phyloP scores from a whole-genome alignment of 2,329 filamentous ascomycete genomes.

The Sporothrix brasiliensis region DNA sequence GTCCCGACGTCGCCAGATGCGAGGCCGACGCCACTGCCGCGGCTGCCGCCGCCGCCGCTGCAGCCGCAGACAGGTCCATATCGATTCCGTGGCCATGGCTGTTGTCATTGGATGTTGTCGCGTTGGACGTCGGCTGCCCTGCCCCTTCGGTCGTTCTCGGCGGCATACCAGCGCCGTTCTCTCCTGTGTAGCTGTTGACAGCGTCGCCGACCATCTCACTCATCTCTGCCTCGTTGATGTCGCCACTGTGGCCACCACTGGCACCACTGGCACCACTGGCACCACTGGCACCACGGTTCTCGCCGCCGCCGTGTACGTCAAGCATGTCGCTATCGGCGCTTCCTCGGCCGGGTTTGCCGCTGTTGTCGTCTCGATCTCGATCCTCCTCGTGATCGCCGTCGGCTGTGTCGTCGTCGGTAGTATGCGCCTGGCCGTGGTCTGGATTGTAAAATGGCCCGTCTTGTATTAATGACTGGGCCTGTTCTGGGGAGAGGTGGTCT shows the following conservation, averaged over 20 bases:
- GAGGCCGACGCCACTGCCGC: slow-evolving; percentile 31
- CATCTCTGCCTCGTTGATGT: slow-evolving; percentile 37
- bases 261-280: slow-evolving; percentile 29
- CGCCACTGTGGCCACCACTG: slow-evolving; percentile 37
- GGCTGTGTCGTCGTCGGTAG: neutral
- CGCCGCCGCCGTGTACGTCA: neutral
- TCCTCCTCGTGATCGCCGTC: neutral
- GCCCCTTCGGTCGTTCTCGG: slow-evolving; percentile 4
- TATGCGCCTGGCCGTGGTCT: neutral
- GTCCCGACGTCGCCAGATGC: neutral
- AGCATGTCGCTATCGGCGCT: slow-evolving; percentile 23
- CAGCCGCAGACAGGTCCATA: slow-evolving; percentile 29
- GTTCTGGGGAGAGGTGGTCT: slow-evolving; percentile 8
- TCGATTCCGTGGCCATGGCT: slow-evolving; percentile 30
- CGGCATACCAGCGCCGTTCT: neutral
- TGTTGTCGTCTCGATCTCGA: neutral
- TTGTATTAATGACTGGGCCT: slow-evolving; percentile 13
- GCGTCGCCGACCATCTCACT: slow-evolving; percentile 31
- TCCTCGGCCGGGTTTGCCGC: neutral
- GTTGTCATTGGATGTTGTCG: no score
- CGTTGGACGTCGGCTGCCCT: neutral
- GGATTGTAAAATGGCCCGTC: slow-evolving; percentile 10
- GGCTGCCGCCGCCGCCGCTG: slow-evolving; percentile 28
- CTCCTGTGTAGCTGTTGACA: slow-evolving; percentile 10
- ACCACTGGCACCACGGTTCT: neutral